Evolutionary conservation across 495 filamentous ascomycete species (phyloP).

Genomic region (Chaetomium cochliodes): DNA sequence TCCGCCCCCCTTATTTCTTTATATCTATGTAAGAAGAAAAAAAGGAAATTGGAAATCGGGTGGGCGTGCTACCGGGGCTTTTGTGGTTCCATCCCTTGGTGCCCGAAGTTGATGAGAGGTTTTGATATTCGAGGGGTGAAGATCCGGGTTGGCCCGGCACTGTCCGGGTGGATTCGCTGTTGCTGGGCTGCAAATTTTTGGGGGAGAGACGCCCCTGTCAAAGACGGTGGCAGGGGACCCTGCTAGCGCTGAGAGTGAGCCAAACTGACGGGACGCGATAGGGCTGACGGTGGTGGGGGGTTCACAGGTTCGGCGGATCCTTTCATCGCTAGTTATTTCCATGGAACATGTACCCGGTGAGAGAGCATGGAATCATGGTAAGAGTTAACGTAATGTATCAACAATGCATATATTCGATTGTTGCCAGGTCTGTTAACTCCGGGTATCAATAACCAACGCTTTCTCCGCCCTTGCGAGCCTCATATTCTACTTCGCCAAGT

Average conservation of each 20-base stretch:
- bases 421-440: not conserved
- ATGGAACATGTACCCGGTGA: not conserved
- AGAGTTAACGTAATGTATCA: not conserved
- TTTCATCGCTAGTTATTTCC: not conserved
- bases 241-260: conserved; percentile 27
- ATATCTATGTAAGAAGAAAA: not conserved
- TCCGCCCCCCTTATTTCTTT: not conserved
- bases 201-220: conserved; percentile 8
- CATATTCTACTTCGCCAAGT: conserved; percentile 21
- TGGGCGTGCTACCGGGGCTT: not conserved
- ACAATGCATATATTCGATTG: not conserved
- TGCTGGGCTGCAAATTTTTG: conserved; percentile 24
- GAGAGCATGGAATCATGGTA: not conserved
- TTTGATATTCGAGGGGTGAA: not conserved
- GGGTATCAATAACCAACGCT: conserved; percentile 24
- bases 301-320: not conserved
- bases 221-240: conserved; percentile 1
- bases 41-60: not conserved
- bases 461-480: not conserved
- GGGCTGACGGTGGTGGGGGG: not conserved
- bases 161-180: not conserved
- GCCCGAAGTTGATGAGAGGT: not conserved
- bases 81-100: not conserved
- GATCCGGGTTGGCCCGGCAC: not conserved
- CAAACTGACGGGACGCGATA: conserved; percentile 17